Base-by-base conservation (phyloP, 2,329 filamentous ascomycete species). In the Scytalidium sp. region DNA sequence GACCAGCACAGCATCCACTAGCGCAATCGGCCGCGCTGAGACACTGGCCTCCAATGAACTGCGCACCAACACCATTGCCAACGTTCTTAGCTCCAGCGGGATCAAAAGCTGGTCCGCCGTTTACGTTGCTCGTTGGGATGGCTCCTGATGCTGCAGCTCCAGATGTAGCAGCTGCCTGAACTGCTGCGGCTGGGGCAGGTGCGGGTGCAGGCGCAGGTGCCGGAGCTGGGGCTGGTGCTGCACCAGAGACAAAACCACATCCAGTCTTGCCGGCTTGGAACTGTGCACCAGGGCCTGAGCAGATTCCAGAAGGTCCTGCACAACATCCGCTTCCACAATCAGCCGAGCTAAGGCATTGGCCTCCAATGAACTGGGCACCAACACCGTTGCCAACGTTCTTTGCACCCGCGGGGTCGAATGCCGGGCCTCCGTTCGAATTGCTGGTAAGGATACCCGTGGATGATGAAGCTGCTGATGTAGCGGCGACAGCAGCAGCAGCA, bases 221-320 rank as follows among this genome's bases (percentile, higher is more conserved):
- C 60, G 50, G 64, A 65, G 7, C 62, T 60, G 50, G 62, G 10
- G 20, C 43, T 20, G 19, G 15, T 25, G 43, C 15, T 9, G 32
- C 15, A 36, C 32, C 32, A 15, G 5, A 5, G 6, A 53, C 56
- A 40, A 67, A 68, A 2, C 65, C 66, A 52, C 67, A 69, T 3
- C 67, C 67, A 2, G 64, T 64, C 50, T 69, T 69, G 19, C 66
- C 67, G 13, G 58, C 60, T 45, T 64, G 62, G 20, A 51, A 60
- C 15, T 63, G 58, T 1, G 64, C 66, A 2, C 62, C 67, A 1
- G 58, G 42, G 9, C 65, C 66, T 7, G 67, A 67, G 54, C 67
- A 70, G 23, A 67, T 63, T 3, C 57, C 57, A 2, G 55, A 49
- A 7, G 57, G 57, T 2, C 50, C 50, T 25, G 57, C 57, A 46